Evolutionary conservation across 768 basidiomycete genomes (phyloP), one percentile per base, ranked within the genome.

Genomic region (Leccinum subtestaceum): DNA sequence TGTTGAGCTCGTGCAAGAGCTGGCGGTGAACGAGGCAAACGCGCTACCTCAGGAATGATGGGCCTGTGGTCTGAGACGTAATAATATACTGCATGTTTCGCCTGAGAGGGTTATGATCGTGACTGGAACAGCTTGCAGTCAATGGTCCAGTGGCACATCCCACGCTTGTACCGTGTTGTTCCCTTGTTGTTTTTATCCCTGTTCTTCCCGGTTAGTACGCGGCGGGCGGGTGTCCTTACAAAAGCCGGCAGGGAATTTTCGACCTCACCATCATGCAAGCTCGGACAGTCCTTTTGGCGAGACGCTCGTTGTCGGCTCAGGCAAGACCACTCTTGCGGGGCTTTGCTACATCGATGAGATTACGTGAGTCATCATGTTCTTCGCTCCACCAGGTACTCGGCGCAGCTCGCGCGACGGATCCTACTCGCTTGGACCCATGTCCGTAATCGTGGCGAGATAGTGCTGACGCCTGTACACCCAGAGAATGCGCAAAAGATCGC

Each of bases 401-500:
- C 46, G 25, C 55, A 50, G 55, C 29, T n/a, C 47, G 56, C 11
- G 45, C 21, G 8, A 40, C 38, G 17, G 38, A 38, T 38, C 40
- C 40, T 5, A n/a, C 40, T n/a, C n/a, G 40, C 40, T n/a, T 40
- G 53, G 29, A 43, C 4, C 4, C 3, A 12, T 19, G 21, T 32
- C 31, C 38, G 23, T 51, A 46, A 43, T 11, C 15, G 25, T 55
- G 23, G 32, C 19, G 23, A 5, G 25, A 52, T n/a, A 29, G 34
- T 17, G 47, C 59, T 67, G 45, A 64, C 51, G 12, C 25, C 11
- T 15, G 9, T 52, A 27, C 29, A 29, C 47, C 25, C 53, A 74
- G 74, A 70, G 59, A 68, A 68, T 50, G 53, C 60, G 15, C 56
- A 65, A 25, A 91, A 89, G 72, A 95, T 97, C 68, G 81, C 80